These are phyloP conservation scores for Candida tallmaniae DNA, from an alignment of 805 yeast species.

Conservation along the genomic window DNA sequence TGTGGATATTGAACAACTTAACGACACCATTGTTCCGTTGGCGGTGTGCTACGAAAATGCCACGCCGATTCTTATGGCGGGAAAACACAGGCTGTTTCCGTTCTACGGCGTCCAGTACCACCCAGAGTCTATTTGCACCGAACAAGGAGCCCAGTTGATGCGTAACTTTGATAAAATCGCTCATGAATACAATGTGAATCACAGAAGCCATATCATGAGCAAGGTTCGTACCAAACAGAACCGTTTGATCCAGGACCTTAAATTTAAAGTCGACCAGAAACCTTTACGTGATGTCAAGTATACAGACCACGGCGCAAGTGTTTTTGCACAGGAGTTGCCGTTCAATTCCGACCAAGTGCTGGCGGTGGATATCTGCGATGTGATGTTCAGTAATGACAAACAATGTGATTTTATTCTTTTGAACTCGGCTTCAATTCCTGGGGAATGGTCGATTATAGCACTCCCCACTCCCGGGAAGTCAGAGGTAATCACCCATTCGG, in stretches of 20 bases:
- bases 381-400: constrained; percentile 20
- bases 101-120: constrained; percentile 95
- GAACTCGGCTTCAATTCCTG: constrained; percentile 80
- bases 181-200: constrained; percentile 20
- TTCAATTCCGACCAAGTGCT: constrained; percentile 14
- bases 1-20: constrained; percentile 32
- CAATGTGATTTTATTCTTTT: constrained; percentile 52
- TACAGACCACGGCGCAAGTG: constrained; percentile 1
- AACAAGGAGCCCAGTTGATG: constrained; percentile 55
- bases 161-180: constrained; percentile 59
- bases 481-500: constrained; percentile 57
- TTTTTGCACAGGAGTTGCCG: constrained; percentile 12
- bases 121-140: constrained; percentile 90
- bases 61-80: constrained; percentile 69
- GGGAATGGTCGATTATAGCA: constrained; percentile 85
- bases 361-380: constrained; percentile 53
- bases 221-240: not conserved
- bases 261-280: constrained; percentile 5
- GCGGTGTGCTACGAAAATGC: constrained; percentile 50
- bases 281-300: constrained; percentile 7
- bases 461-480: constrained; percentile 46
- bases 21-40: constrained; percentile 46
- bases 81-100: constrained; percentile 53
- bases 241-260: constrained; percentile 3
- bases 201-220: constrained; percentile 11